A percentile compares a stretch with the other conserved stretches of the same genome.
phyloP scores from a whole-genome alignment of 208 protist species.

The Leishmania amazonensis region DNA sequence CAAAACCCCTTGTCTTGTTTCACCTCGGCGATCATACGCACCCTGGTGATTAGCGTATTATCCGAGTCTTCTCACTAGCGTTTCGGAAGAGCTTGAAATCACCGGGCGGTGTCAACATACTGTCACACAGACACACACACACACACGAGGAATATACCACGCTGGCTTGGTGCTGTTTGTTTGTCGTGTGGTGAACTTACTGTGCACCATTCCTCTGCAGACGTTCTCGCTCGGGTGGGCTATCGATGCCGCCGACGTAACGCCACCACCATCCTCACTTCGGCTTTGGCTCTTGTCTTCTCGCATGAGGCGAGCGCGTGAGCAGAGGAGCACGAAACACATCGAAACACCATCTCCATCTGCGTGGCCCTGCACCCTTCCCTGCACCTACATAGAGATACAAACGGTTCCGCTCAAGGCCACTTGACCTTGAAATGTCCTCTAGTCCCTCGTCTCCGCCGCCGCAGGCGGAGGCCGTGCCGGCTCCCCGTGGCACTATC shows the following conservation, averaged over 20 bases:
- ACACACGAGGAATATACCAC: background rate
- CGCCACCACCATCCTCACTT: background rate
- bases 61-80: background rate
- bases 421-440: background rate
- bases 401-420: background rate
- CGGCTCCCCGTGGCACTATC: slow-evolving; percentile 42
- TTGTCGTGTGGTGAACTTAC: too few relatives aligned
- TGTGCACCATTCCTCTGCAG: background rate
- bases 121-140: background rate
- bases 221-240: background rate
- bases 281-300: background rate
- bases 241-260: background rate
- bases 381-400: background rate
- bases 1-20: too few relatives aligned
- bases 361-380: background rate
- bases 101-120: background rate
- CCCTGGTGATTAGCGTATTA: background rate
- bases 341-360: background rate
- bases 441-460: background rate
- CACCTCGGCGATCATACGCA: background rate
- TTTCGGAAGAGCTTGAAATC: background rate
- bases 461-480: background rate
- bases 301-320: background rate
- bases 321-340: background rate
- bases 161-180: background rate